Conservation (phyloP, 352 stramenopile species). For the Globisporangium camurandrum region DNA sequence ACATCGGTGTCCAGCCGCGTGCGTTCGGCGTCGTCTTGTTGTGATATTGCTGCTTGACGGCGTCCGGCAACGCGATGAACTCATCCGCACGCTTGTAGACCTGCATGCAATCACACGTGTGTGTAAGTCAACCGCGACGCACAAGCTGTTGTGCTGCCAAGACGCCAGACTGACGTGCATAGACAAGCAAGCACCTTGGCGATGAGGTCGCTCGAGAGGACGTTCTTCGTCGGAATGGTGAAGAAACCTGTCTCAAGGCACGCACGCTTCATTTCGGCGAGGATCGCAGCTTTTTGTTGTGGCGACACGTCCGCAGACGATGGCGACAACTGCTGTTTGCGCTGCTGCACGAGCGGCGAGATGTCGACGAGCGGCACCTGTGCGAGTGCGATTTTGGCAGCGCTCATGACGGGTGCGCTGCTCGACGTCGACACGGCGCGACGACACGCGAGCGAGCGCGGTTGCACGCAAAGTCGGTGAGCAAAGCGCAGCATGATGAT, state of each 20-base stretch:
- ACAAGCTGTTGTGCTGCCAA: no score
- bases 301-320: not conserved
- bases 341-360: conserved; percentile 35
- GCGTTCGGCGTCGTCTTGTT: conserved; percentile 69
- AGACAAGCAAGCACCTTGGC: no score
- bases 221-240: conserved; percentile 56
- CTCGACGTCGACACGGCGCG: conserved; percentile 2
- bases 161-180: no score
- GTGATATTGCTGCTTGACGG: conserved; percentile 68
- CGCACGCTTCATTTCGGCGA: conserved; percentile 47
- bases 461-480: not conserved
- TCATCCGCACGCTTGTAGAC: conserved; percentile 62
- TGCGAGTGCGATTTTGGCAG: conserved; percentile 35
- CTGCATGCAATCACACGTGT: conserved; percentile 4
- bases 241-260: conserved; percentile 69
- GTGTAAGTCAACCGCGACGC: not conserved
- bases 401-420: conserved; percentile 30
- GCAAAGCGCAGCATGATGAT: not conserved
- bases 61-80: conserved; percentile 53
- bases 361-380: conserved; percentile 67
- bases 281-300: conserved; percentile 30
- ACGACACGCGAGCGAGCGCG: conserved; percentile 1
- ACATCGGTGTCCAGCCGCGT: conserved; percentile 75
- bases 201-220: conserved; percentile 47
- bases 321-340: not conserved